phyloP scores from a whole-genome alignment of 495 filamentous ascomycete genomes.

The Recurvomyces mirabilis region DNA sequence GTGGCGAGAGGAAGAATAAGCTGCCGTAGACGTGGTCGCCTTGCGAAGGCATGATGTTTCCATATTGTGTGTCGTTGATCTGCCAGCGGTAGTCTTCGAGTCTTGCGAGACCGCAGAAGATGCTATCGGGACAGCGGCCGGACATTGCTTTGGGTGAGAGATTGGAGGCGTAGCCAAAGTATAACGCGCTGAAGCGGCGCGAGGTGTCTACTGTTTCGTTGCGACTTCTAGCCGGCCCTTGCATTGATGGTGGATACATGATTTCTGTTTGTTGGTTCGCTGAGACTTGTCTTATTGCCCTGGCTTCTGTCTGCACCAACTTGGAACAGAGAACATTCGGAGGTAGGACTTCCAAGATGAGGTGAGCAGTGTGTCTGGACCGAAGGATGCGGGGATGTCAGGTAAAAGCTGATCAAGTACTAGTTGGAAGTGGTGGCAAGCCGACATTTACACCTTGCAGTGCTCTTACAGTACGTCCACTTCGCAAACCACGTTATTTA shows the following conservation, averaged over 20 bases:
- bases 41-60: slow-evolving; percentile 5
- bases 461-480: too few relatives aligned
- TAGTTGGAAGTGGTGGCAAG: too few relatives aligned
- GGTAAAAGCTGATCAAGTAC: too few relatives aligned
- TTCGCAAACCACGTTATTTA: too few relatives aligned
- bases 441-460: too few relatives aligned
- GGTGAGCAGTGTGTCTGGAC: too few relatives aligned
- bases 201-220: slow-evolving; percentile 3
- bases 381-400: too few relatives aligned
- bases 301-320: too few relatives aligned
- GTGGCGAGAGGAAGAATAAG: slow-evolving; percentile 5
- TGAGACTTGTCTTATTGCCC: background rate
- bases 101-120: slow-evolving; percentile 5
- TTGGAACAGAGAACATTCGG: too few relatives aligned
- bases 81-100: slow-evolving; percentile 3
- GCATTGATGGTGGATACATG: slow-evolving; percentile 8
- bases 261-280: background rate
- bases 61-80: slow-evolving; percentile 4
- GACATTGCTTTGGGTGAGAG: slow-evolving; percentile 1
- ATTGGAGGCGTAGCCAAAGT: slow-evolving; percentile 8
- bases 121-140: slow-evolving; percentile 4
- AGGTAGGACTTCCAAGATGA: too few relatives aligned
- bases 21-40: background rate
- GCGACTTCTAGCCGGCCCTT: background rate
- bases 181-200: background rate